Conservation (phyloP, 805 yeast genomes). For the Priceomyces castillae region DNA sequence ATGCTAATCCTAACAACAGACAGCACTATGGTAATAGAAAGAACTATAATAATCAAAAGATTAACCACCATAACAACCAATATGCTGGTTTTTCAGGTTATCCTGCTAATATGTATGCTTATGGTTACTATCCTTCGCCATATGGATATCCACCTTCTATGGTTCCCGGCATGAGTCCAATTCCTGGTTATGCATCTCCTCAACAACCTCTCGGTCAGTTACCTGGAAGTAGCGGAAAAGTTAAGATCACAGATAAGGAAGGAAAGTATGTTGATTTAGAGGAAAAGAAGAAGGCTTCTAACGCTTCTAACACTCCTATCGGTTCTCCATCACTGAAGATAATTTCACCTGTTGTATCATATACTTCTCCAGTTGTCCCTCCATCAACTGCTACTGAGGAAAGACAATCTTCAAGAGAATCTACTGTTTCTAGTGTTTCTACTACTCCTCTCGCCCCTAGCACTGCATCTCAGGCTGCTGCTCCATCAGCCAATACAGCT, state of each 20-base stretch:
- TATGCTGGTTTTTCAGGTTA: slow-evolving; percentile 21
- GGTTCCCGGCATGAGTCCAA: slow-evolving; percentile 10
- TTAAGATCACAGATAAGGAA: slow-evolving; percentile 41
- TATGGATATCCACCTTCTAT: slow-evolving; percentile 21
- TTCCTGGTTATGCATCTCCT: slow-evolving; percentile 10
- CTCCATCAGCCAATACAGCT: slow-evolving; percentile 12
- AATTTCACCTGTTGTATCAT: slow-evolving; percentile 9
- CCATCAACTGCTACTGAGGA: slow-evolving; percentile 7
- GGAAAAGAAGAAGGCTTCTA: slow-evolving; percentile 35
- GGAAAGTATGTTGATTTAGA: slow-evolving; percentile 43
- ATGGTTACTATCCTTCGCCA: slow-evolving; percentile 25
- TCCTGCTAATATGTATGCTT: slow-evolving; percentile 24
- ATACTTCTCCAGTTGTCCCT: slow-evolving; percentile 9
- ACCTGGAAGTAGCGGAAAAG: slow-evolving; percentile 20
- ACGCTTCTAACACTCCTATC: slow-evolving; percentile 27
- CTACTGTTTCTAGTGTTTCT: slow-evolving; percentile 6
- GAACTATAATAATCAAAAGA: slow-evolving; percentile 16
- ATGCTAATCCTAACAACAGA: slow-evolving; percentile 9
- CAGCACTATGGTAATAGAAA: slow-evolving; percentile 12
- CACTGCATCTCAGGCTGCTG: slow-evolving; percentile 14
- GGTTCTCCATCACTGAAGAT: slow-evolving; percentile 30
- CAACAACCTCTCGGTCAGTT: slow-evolving; percentile 9
- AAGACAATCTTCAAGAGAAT: slow-evolving; percentile 8
- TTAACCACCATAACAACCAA: slow-evolving; percentile 16
- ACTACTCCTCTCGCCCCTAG: slow-evolving; percentile 12